Evolutionary conservation across 2,329 filamentous ascomycete genomes (phyloP).

Genomic region (Pyricularia sp.): DNA sequence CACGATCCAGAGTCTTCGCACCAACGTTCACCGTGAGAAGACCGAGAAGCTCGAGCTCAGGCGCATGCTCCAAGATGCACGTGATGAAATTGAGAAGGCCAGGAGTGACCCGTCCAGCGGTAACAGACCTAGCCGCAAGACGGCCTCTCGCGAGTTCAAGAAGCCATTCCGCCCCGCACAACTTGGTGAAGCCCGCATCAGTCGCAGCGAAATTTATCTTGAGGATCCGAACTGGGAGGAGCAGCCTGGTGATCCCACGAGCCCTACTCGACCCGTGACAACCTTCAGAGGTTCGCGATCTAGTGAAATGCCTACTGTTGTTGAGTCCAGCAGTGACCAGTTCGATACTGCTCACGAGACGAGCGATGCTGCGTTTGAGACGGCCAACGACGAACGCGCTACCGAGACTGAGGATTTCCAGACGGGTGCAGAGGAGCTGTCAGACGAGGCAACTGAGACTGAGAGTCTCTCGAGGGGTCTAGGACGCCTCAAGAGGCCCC

Average conservation of each 20-base stretch:
- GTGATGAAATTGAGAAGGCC: conserved; percentile 77
- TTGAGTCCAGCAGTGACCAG: conserved; percentile 48
- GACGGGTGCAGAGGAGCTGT: conserved; percentile 74
- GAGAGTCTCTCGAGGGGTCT: conserved; percentile 46
- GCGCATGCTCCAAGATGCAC: conserved; percentile 87
- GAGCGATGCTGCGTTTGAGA: conserved; percentile 55
- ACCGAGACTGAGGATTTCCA: conserved; percentile 95
- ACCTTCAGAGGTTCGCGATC: conserved; percentile 17
- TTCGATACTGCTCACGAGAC: conserved; percentile 80
- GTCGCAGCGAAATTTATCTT: conserved; percentile 67
- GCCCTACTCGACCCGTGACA: conserved; percentile 38
- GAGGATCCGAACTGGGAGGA: conserved; percentile 92
- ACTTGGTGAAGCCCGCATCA: conserved; percentile 65
- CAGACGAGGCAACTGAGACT: conserved; percentile 76
- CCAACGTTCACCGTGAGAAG: conserved; percentile 94
- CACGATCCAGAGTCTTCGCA: conserved; percentile 92
- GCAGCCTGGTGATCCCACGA: conserved; percentile 45
- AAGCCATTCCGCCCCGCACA: conserved; percentile 59
- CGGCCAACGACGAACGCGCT: conserved; percentile 72
- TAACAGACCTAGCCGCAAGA: conserved; percentile 52
- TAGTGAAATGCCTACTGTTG: conserved; percentile 17
- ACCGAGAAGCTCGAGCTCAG: conserved; percentile 95
- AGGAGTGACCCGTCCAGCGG: conserved; percentile 40
- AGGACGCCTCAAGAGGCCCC: conserved; percentile 30
- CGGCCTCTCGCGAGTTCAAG: conserved; percentile 61